Evolutionary conservation across 768 basidiomycete genomes (phyloP), one percentile per base, ranked within the genome.

Genomic region (Macrocybe gigantea): DNA sequence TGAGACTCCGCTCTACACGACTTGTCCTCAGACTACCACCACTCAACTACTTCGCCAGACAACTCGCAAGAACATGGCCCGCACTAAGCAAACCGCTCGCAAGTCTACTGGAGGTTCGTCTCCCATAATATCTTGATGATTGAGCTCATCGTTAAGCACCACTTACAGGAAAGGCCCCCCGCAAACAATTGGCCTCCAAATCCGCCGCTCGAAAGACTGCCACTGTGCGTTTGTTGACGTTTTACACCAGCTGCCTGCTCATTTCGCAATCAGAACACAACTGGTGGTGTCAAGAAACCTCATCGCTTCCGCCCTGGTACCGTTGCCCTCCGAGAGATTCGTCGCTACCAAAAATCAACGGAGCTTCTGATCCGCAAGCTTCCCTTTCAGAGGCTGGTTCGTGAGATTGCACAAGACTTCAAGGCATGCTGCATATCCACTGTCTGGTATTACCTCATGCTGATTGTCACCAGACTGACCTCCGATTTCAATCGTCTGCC

Each of bases 351-450:
- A 56, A 80, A 81, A 63, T 79, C 77, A 10, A 82, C 80, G 30
- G 79, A 82, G 61, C 68, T 82, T 33, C 72, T 82, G 51, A 81
- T 82, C 59, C 74, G 79, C 58, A 82, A 81, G 64, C 75, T 78
- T 15, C 77, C 78, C 56, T 86, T 85, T 75, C 82, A 85, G 62
- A 75, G 84, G 50, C 74, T 87, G 51, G 84, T 87, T 51, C 82
- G 84, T 67, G 85, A 88, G 64, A 88, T 87, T 56, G 84, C 84
- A 42, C 85, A 87, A 68, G 85, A 88, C 68, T 85, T 85, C 77
- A 88, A 87, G 74, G 76, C 75, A 39, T 38, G 67, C 58, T 40
- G 51, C 34, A 9, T 29, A 7, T 13, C 34, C 38, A 14, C 33
- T 14, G 10, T 48, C 11, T 33, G 44, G 9, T 11, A 45, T 13